Evolutionary conservation across 164 flowering plant species (phyloP).

Genomic region (Kingdonia uniflora): DNA sequence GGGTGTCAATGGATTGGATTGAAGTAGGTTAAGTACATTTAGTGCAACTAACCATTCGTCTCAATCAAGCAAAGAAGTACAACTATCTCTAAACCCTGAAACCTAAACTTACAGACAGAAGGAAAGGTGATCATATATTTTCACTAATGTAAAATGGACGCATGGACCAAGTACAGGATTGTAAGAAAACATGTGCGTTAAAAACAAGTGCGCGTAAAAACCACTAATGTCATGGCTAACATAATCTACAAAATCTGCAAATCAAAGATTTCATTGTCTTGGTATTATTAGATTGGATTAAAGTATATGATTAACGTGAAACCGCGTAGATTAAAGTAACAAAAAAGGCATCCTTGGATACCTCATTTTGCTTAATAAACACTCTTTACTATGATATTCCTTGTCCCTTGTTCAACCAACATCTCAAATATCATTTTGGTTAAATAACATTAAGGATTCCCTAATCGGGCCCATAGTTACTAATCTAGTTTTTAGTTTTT

Average conservation of each 20-base stretch:
- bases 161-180: too few species aligned
- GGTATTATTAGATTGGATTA: not conserved
- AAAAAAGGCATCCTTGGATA: not conserved
- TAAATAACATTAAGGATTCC: not conserved
- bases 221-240: not conserved
- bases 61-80: too few species aligned
- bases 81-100: too few species aligned
- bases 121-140: not conserved
- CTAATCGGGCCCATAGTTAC: conserved; percentile 12
- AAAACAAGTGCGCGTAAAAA: too few species aligned
- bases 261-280: not conserved
- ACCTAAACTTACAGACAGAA: too few species aligned
- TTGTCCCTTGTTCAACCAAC: conserved; percentile 15
- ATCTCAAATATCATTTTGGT: conserved; percentile 5
- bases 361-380: conserved; percentile 4
- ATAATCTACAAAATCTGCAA: not conserved
- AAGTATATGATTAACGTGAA: not conserved
- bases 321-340: not conserved
- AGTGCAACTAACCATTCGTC: too few species aligned
- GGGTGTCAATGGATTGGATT: too few species aligned
- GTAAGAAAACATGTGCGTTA: too few species aligned
- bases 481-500: too few species aligned
- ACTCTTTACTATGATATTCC: conserved; percentile 4
- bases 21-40: too few species aligned
- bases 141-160: too few species aligned